Conservation (phyloP, 1,284 basidiomycete genomes). For the Cryptococcus deneoformans region DNA sequence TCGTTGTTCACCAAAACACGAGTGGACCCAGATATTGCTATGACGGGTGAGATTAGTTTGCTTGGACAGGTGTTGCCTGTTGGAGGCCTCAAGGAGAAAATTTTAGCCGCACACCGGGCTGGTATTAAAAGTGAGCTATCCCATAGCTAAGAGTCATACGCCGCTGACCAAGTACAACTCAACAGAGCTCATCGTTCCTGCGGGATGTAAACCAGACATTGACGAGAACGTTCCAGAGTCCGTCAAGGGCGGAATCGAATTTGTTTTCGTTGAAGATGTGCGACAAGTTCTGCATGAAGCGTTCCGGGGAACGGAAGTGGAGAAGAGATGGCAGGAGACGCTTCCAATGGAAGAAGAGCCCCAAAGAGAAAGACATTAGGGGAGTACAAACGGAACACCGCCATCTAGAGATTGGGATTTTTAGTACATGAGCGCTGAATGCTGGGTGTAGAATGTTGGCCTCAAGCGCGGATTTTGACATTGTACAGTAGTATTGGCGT, state of each 20-base stretch:
- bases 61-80: slow-evolving; percentile 91
- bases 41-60: slow-evolving; percentile 93
- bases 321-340: slow-evolving; percentile 66
- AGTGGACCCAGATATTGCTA: slow-evolving; percentile 83
- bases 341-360: slow-evolving; percentile 40
- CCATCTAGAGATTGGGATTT: no score
- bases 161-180: neutral
- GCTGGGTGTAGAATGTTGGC: no score
- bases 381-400: no score
- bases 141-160: neutral
- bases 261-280: slow-evolving; percentile 88
- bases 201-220: slow-evolving; percentile 83
- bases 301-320: slow-evolving; percentile 63
- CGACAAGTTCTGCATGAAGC: slow-evolving; percentile 81
- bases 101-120: slow-evolving; percentile 86
- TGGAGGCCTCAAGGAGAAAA: slow-evolving; percentile 93
- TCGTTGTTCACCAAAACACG: slow-evolving; percentile 80
- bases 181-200: slow-evolving; percentile 67
- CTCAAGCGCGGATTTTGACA: no score
- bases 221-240: slow-evolving; percentile 94
- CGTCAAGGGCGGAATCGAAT: slow-evolving; percentile 87
- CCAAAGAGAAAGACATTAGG: slow-evolving; percentile 18
- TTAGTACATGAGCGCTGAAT: no score
- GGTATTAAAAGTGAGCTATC: slow-evolving; percentile 70
- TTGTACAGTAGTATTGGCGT: no score